Base-by-base conservation (phyloP, 2,329 filamentous ascomycete genomes). In the Claviceps capensis region DNA sequence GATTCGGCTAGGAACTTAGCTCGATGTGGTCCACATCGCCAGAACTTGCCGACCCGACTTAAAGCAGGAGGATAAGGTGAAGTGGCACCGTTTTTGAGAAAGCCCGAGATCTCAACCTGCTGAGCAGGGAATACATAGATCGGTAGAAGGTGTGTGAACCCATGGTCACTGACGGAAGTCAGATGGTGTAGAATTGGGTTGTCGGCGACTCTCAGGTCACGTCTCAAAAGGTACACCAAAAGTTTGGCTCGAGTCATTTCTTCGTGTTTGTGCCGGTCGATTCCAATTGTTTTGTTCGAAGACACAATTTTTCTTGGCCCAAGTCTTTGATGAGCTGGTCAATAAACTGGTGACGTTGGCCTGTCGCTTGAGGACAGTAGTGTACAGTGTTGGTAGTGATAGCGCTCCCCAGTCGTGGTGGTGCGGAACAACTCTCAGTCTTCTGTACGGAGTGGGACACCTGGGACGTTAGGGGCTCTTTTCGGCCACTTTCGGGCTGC, bases 81-180 rank as follows among this genome's bases (percentile, higher is more conserved):
- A 48, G 70, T 67, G 48, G 67, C 59, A 11, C 72, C 68, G 46
- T 74, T 63, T 14, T 68, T 66, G n/a, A 90, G 67, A 59, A 91
- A 86, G 1, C 87, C 87, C 0, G 83, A 85, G 1, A 86, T 72
- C 62, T 91, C 86, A 22, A 90, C 69, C 59, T 91, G 85, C 49
- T 85, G 73, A 2, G 84, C 77, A 0, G 80, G 73, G 49, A 89
- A 81, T 19, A 88, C 70, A 61, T 82, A 87, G 42, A 88, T 67
- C 7, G 86, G 86, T 1, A 91, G 70, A 1, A 90, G 63, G 62
- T 90, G 84, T 1, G 83, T 86, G 60, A 76, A 81, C 4, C 70
- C 72, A 61, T 79, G 75, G 22, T 73, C 66, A 17, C 67, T 65
- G 63, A 54, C 65, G 56, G 69, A 78, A 53, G 69, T 69, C 48